Evolutionary conservation across 2,329 filamentous ascomycete genomes (phyloP).

Genomic region (Ophiostoma piceae): DNA sequence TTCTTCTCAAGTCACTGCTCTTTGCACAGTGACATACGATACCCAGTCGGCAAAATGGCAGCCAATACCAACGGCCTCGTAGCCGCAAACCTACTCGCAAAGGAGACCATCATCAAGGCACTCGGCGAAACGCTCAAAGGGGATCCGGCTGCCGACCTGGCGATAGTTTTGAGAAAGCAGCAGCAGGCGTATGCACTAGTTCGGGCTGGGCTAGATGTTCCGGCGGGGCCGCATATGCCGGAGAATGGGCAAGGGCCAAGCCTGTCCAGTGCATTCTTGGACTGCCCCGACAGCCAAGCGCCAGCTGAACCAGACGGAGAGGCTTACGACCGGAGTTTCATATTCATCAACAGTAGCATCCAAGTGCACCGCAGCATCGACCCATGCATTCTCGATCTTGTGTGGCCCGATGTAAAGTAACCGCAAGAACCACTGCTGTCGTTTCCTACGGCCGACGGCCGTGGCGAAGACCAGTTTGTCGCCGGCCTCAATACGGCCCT

Average conservation of each 20-base stretch:
- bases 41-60: no score
- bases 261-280: background rate
- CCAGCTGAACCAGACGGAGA: background rate
- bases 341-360: background rate
- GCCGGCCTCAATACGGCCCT: slow-evolving; percentile 14
- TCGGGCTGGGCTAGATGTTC: background rate
- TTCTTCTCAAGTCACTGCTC: no score
- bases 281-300: background rate
- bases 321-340: background rate
- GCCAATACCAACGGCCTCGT: no score
- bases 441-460: background rate
- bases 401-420: background rate
- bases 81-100: background rate
- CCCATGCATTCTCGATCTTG: background rate
- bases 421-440: background rate
- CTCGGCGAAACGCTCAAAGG: slow-evolving; percentile 9
- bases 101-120: background rate
- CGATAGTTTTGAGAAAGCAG: background rate
- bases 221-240: background rate
- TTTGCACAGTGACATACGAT: no score
- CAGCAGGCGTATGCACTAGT: slow-evolving; percentile 10
- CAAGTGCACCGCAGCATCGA: background rate
- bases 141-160: slow-evolving; percentile 15
- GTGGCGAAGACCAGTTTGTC: slow-evolving; percentile 9
- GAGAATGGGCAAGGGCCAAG: background rate